phyloP scores from a whole-genome alignment of 148 eudicot genomes.

The Persicaria tinctoria region DNA sequence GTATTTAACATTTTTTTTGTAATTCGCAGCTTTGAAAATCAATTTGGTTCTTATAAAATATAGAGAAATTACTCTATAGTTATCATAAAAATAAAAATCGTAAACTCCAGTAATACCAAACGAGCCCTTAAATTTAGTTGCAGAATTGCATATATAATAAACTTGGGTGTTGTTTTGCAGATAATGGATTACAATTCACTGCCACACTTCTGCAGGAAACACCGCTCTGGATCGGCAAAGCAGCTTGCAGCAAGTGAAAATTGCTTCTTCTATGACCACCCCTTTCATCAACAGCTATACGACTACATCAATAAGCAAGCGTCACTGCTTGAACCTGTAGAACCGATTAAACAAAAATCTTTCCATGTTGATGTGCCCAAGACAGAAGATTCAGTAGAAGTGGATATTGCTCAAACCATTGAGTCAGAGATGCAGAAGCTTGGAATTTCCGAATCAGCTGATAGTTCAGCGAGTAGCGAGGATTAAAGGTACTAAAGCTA shows the following conservation, averaged over 20 bases:
- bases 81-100: neutral
- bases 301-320: conserved; percentile 42
- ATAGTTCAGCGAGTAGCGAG: neutral
- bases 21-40: neutral
- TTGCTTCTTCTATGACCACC: conserved; percentile 44
- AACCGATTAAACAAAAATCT: conserved; percentile 34
- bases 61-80: neutral
- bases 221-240: conserved; percentile 26
- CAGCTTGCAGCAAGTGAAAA: conserved; percentile 15
- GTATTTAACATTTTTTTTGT: neutral
- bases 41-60: neutral
- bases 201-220: conserved; percentile 32
- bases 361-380: conserved; percentile 46
- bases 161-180: conserved; percentile 11
- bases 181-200: conserved; percentile 31
- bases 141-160: neutral
- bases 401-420: conserved; percentile 34
- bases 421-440: conserved; percentile 40
- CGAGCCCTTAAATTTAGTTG: neutral
- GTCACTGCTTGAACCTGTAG: conserved; percentile 8
- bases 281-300: conserved; percentile 47
- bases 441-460: conserved; percentile 4
- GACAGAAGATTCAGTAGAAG: conserved; percentile 21
- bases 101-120: neutral
- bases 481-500: neutral